These are phyloP conservation scores for Alternaria incomplexa DNA, from an alignment of 2,329 filamentous ascomycete genomes.

Conservation along the genomic window DNA sequence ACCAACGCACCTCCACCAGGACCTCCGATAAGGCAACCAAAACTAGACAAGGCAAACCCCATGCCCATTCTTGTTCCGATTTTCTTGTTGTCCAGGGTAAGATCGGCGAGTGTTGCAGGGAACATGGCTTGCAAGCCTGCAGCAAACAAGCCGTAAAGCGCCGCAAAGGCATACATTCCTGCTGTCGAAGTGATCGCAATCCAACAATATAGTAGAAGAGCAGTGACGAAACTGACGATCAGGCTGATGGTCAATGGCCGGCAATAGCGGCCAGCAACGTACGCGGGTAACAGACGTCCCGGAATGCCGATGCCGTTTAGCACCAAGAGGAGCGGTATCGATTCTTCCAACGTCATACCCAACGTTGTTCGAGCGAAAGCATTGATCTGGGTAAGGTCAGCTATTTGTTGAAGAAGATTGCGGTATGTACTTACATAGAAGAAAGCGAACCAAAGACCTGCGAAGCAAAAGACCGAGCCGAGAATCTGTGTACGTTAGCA, in stretches of 20 bases:
- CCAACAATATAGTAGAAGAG: constrained; percentile 54
- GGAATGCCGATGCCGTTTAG: constrained; percentile 54
- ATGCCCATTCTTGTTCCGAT: constrained; percentile 57
- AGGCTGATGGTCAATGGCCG: constrained; percentile 54
- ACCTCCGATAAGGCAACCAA: constrained; percentile 35
- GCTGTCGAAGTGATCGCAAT: constrained; percentile 46
- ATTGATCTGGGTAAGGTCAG: constrained; percentile 24
- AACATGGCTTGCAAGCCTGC: constrained; percentile 55
- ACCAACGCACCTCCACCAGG: constrained; percentile 45
- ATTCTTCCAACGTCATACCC: constrained; percentile 45
- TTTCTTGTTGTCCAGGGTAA: constrained; percentile 51
- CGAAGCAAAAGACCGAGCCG: constrained; percentile 37
- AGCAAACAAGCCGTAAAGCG: constrained; percentile 57
- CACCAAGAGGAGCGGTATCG: constrained; percentile 56
- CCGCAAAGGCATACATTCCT: constrained; percentile 52
- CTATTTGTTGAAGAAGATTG: not conserved
- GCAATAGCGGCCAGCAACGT: constrained; percentile 50
- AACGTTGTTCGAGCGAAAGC: constrained; percentile 59
- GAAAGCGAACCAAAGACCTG: constrained; percentile 49
- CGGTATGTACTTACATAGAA: constrained; percentile 40
- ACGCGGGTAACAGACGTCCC: constrained; percentile 57
- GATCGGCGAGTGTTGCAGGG: constrained; percentile 50
- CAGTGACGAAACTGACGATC: constrained; percentile 44
- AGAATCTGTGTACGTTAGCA: constrained; percentile 39
- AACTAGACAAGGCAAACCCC: constrained; percentile 36